A percentile compares a stretch with the other conserved stretches of the same genome.
These are phyloP conservation scores for Syzygium oleosum DNA, from an alignment of 345 rosid genomes.

Conservation along the genomic window DNA sequence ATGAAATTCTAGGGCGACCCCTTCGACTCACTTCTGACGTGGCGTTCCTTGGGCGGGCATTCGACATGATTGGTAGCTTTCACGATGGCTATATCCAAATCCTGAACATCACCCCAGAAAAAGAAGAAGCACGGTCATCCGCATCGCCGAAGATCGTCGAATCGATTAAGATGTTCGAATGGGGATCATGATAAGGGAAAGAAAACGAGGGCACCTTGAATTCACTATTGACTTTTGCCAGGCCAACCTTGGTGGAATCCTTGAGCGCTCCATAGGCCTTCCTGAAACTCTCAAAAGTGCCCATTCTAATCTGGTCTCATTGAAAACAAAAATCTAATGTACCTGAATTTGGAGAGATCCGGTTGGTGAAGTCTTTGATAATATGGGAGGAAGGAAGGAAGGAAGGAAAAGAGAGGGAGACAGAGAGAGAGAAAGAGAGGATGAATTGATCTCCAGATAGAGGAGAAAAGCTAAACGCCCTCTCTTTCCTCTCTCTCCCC, in stretches of 20 bases:
- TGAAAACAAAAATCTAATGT: not conserved
- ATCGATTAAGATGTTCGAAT: not conserved
- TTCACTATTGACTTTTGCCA: constrained; percentile 98
- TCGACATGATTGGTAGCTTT: constrained; percentile 97
- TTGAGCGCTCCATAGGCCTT: constrained; percentile 97
- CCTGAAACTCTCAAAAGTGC: constrained; percentile 71
- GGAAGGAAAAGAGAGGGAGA: not conserved
- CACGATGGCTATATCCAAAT: constrained; percentile 90
- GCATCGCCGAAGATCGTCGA: not conserved
- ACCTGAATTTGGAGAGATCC: not conserved
- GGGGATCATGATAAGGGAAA: not conserved
- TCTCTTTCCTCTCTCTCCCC: not conserved
- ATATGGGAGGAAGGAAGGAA: not conserved
- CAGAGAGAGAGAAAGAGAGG: not conserved
- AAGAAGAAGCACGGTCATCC: not conserved
- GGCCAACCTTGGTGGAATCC: constrained; percentile 94
- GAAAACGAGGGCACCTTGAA: constrained; percentile 48
- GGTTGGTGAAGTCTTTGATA: not conserved
- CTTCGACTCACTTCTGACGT: constrained; percentile 62
- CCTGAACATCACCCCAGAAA: constrained; percentile 20
- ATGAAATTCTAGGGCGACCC: not conserved
- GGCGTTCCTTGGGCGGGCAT: constrained; percentile 95
- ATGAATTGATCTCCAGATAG: not conserved
- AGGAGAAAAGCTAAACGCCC: not conserved
- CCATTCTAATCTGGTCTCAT: constrained; percentile 25